Evolutionary conservation across 2,329 filamentous ascomycete genomes (phyloP).

Genomic region (Fusarium cyanostomum): DNA sequence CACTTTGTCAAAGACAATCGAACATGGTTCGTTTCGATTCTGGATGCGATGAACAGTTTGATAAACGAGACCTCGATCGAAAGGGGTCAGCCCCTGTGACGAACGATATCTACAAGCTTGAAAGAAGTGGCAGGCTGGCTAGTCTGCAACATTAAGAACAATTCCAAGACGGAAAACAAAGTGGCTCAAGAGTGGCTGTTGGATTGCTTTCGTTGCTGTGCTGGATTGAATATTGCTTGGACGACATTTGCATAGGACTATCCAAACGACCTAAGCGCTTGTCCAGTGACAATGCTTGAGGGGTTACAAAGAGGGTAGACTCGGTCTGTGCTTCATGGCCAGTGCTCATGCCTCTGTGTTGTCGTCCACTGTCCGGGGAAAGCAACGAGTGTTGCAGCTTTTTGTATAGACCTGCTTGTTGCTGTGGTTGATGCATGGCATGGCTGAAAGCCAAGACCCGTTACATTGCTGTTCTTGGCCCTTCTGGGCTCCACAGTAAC

Average conservation of each 20-base stretch:
- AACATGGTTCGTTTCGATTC: not conserved
- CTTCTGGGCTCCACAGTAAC: not conserved
- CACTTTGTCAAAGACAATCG: not conserved
- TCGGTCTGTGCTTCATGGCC: too few species aligned
- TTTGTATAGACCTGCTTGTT: not conserved
- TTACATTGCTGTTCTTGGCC: not conserved
- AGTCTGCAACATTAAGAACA: not conserved
- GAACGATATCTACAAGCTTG: conserved; percentile 7
- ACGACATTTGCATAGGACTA: not conserved
- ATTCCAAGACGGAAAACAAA: not conserved
- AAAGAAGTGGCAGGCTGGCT: not conserved
- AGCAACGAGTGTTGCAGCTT: conserved; percentile 14
- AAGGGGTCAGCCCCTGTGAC: not conserved
- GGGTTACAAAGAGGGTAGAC: not conserved
- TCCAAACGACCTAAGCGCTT: not conserved
- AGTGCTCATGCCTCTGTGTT: not conserved
- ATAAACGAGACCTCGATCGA: not conserved
- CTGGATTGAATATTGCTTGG: too few species aligned
- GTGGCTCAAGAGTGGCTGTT: not conserved
- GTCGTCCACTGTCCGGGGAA: not conserved
- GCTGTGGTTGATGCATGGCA: not conserved
- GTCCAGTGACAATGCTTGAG: not conserved
- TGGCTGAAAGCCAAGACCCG: not conserved
- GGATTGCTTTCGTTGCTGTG: not conserved
- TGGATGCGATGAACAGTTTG: not conserved